Evolutionary conservation across 495 filamentous ascomycete genomes (phyloP).

Genomic region (Neurospora sp.): DNA sequence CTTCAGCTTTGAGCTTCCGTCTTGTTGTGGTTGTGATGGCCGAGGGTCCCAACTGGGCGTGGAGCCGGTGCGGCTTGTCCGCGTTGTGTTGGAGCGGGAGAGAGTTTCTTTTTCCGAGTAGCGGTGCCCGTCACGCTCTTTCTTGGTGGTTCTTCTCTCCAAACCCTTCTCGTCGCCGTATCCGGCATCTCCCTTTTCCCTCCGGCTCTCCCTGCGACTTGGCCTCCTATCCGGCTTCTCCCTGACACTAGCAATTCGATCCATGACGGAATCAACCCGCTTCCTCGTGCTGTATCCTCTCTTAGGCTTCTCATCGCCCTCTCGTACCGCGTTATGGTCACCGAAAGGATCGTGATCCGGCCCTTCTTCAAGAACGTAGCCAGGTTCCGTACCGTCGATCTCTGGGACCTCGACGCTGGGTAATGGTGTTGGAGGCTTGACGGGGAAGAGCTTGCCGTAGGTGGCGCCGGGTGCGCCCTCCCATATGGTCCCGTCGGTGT

Average conservation of each 20-base stretch:
- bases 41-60: neutral
- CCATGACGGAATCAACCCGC: neutral
- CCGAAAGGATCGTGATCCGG: neutral
- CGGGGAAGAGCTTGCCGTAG: conserved; percentile 34
- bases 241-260: neutral
- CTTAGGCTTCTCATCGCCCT: neutral
- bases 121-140: neutral
- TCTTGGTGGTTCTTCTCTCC: neutral
- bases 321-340: neutral
- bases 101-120: neutral
- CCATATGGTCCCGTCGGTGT: conserved; percentile 28
- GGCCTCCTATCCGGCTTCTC: neutral
- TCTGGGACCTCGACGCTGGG: neutral
- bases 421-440: neutral
- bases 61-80: neutral
- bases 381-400: neutral
- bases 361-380: conserved; percentile 4
- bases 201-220: neutral
- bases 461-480: conserved; percentile 32
- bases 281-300: neutral
- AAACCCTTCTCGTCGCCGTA: neutral
- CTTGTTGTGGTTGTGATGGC: neutral
- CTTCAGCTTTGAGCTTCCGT: neutral
- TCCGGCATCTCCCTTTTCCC: neutral
- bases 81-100: neutral